A percentile compares a stretch with the other conserved stretches of the same genome.
Evolutionary conservation across 768 basidiomycete species (phyloP).

Genomic region (Astraeus odoratus): DNA sequence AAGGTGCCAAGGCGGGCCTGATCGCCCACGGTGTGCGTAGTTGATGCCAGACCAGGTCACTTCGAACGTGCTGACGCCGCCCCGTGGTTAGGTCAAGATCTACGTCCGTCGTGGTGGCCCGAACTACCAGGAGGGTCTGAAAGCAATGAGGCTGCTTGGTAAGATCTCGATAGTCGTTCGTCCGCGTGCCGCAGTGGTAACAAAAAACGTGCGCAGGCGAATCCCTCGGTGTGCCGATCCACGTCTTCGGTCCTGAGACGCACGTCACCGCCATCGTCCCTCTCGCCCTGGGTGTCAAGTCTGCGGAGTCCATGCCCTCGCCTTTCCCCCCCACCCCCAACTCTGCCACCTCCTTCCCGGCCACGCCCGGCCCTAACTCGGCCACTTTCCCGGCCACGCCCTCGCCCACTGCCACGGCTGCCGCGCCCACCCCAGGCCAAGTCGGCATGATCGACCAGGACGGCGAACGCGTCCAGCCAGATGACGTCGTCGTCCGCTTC

Average conservation of each 20-base stretch:
- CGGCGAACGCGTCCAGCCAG: constrained; percentile 74
- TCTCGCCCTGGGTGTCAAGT: constrained; percentile 80
- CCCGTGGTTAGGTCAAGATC: constrained; percentile 75
- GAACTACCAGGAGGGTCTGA: constrained; percentile 98
- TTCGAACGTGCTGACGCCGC: constrained; percentile 6
- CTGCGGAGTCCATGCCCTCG: constrained; percentile 22
- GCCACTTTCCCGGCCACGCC: constrained; percentile 17
- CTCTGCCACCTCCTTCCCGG: constrained; percentile 30
- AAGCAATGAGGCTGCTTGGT: constrained; percentile 94
- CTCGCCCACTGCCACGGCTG: constrained; percentile 4
- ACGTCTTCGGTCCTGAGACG: constrained; percentile 95
- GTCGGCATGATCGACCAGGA: constrained; percentile 72
- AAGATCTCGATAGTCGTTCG: no score
- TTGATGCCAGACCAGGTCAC: neutral
- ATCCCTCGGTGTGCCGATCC: constrained; percentile 94
- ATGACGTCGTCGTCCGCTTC: constrained; percentile 90
- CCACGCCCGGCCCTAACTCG: constrained; percentile 18
- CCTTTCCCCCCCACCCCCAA: constrained; percentile 41
- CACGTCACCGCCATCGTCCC: constrained; percentile 99
- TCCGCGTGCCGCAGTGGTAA: neutral
- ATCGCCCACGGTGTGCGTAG: constrained; percentile 37
- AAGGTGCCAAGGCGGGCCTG: constrained; percentile 84
- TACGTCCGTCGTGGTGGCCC: constrained; percentile 98
- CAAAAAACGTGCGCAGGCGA: constrained; percentile 39
- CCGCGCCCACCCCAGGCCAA: constrained; percentile 34